Percentiles rank a stretch among this genome's conserved stretches.
Conservation (phyloP, 805 yeast species). For the Sugiyamaella mastotermitis region DNA sequence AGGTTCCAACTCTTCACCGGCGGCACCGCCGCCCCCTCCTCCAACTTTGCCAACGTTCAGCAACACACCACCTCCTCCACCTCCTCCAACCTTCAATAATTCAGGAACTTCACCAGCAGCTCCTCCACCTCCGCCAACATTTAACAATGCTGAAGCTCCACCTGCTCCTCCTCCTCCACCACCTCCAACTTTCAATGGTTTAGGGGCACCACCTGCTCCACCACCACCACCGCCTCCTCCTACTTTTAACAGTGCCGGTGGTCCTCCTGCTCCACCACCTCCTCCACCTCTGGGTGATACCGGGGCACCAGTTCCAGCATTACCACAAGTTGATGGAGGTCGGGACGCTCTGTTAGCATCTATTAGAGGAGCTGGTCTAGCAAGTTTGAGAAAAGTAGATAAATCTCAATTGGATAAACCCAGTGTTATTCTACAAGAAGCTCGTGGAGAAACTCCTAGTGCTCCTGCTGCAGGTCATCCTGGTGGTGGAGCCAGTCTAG, state of each 20-base stretch:
- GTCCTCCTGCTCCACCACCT: conserved; percentile 32
- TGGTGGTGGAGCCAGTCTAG: conserved; percentile 56
- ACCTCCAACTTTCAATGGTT: no score
- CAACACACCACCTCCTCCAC: conserved; percentile 22
- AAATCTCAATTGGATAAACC: conserved; percentile 80
- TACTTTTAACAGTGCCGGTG: conserved; percentile 27
- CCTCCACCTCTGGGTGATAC: conserved; percentile 34
- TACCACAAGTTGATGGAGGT: conserved; percentile 44
- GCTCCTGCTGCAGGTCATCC: conserved; percentile 33
- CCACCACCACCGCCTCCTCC: conserved; percentile 34
- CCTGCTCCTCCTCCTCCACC: conserved; percentile 35
- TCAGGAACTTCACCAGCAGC: conserved; percentile 18
- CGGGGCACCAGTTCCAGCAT: conserved; percentile 30
- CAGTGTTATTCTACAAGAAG: conserved; percentile 63
- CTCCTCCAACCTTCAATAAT: conserved; percentile 21
- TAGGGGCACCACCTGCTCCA: conserved; percentile 22
- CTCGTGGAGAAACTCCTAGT: conserved; percentile 52
- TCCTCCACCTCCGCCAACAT: conserved; percentile 28
- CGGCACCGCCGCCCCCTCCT: conserved; percentile 28
- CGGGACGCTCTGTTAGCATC: conserved; percentile 84
- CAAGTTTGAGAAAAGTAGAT: conserved; percentile 67
- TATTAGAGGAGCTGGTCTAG: conserved; percentile 70
- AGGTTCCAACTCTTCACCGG: conserved; percentile 19
- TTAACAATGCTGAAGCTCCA: conserved; percentile 28
- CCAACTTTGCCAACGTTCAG: conserved; percentile 20